A percentile compares a stretch with the other conserved stretches of the same genome.
Conservation (phyloP, 305 asterid genomes). For the Solanum hybrid region DNA sequence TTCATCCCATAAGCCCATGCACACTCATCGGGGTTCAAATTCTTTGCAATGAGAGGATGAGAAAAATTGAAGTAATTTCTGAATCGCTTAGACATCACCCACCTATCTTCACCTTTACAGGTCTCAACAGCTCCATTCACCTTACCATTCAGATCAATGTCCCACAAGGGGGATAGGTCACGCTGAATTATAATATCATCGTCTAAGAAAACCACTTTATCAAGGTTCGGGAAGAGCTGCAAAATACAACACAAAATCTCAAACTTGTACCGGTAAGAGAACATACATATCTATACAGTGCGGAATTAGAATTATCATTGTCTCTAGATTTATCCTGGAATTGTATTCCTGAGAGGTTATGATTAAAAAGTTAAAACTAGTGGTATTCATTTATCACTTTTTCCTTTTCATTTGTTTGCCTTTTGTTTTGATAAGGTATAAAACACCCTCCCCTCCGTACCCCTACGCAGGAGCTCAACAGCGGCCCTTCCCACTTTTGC, state of each 20-base stretch:
- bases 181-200: constrained; percentile 77
- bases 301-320: not conserved
- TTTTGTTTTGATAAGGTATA: not conserved
- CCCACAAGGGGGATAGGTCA: constrained; percentile 78
- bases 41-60: constrained; percentile 56
- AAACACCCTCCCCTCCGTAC: not conserved
- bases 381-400: not conserved
- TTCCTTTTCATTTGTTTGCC: not conserved
- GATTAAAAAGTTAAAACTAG: not conserved
- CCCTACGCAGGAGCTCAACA: not conserved
- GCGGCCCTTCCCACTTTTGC: not conserved
- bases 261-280: not conserved
- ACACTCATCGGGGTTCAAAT: constrained; percentile 70
- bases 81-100: constrained; percentile 78
- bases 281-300: not conserved
- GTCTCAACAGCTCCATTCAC: constrained; percentile 88
- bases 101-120: constrained; percentile 72
- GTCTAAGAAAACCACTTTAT: constrained; percentile 78
- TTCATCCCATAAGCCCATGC: constrained; percentile 96
- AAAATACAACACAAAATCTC: constrained; percentile 15
- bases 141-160: constrained; percentile 64
- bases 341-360: not conserved
- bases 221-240: constrained; percentile 76
- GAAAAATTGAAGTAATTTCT: constrained; percentile 85
- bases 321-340: not conserved